These are phyloP conservation scores for Candida insectalens DNA, from an alignment of 805 yeast genomes.

Conservation along the genomic window DNA sequence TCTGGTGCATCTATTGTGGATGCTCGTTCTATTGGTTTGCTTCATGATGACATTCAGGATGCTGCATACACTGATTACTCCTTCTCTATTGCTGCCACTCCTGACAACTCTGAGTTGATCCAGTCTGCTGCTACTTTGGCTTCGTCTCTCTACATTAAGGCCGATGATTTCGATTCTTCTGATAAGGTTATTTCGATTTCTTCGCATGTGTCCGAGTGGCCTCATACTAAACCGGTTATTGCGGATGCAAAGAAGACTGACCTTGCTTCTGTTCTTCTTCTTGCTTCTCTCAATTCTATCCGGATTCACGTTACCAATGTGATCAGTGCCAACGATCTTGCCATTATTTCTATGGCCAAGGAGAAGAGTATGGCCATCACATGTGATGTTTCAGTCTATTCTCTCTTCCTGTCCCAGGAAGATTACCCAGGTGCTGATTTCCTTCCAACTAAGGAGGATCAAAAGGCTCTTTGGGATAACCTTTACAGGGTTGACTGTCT, in stretches of 20 bases:
- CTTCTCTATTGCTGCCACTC: slow-evolving; percentile 75
- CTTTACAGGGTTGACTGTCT: slow-evolving; percentile 72
- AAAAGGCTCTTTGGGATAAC: slow-evolving; percentile 71
- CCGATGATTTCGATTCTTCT: slow-evolving; percentile 51
- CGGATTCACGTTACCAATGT: slow-evolving; percentile 86
- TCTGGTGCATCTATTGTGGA: slow-evolving; percentile 58
- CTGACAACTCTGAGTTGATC: slow-evolving; percentile 51
- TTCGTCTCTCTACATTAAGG: slow-evolving; percentile 75
- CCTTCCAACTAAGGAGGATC: slow-evolving; percentile 77
- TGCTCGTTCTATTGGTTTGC: slow-evolving; percentile 53
- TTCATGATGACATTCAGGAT: slow-evolving; percentile 42
- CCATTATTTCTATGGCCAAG: slow-evolving; percentile 77
- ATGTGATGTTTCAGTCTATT: slow-evolving; percentile 77
- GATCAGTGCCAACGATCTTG: slow-evolving; percentile 69
- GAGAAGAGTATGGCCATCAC: slow-evolving; percentile 75
- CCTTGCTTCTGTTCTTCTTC: slow-evolving; percentile 80
- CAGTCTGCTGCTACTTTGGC: slow-evolving; percentile 55
- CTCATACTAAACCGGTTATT: slow-evolving; percentile 69
- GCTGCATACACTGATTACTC: slow-evolving; percentile 76
- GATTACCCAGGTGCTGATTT: slow-evolving; percentile 62
- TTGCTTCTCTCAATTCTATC: slow-evolving; percentile 81
- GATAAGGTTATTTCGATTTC: slow-evolving; percentile 72
- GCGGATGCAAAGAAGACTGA: slow-evolving; percentile 91
- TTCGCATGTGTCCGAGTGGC: slow-evolving; percentile 78
- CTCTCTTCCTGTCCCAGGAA: slow-evolving; percentile 66